Evolutionary conservation across 2,329 filamentous ascomycete species (phyloP), one percentile per base, ranked within the genome.

Genomic region (Pseudogymnoascus sp.): DNA sequence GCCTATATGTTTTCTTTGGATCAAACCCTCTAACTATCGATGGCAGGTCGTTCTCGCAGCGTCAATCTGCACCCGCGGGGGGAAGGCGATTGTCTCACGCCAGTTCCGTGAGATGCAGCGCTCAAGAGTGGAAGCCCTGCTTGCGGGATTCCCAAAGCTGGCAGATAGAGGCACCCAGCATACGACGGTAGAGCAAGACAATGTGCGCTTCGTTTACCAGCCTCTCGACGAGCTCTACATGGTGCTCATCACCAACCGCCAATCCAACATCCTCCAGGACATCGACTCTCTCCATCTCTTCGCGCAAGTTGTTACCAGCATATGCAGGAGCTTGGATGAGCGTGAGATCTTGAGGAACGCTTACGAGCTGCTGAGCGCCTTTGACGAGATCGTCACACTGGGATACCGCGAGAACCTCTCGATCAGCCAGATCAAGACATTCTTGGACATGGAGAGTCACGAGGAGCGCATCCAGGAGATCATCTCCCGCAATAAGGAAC

Each of bases 391-490:
- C 64, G 93, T 99, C 65, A 97, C 93, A 0, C 81, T 96, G 67
- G 94, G 94, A 11, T 97, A 99, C 78, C 80, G 94, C 72, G 94
- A 99, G 79, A 99, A 99, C 77, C 79, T 99, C 69, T 95, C 93
- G 23, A 85, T 99, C 71, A 91, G 87, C 77, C 95, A 99, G 78
- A 99, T 99, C 81, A 97, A 95, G 83, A 97, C 94, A 2, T 99
- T 99, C 82, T 77, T 99, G 69, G 95, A 97, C 74, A 99, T 99
- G 94, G 94, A 99, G 77, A 94, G 89, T 77, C 94, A 99, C 73
- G 95, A 99, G 78, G 94, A 99, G 82, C 87, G 94, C 74, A 97
- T 99, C 70, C 94, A 99, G 77, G 94, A 97, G 74, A 99, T 97
- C 67, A 97, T 97, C 73, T 91, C 92, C 66, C 84, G 91, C 75